Evolutionary conservation across 106 monocot genomes (phyloP).

Genomic region (Dioscorea zingiberensis): DNA sequence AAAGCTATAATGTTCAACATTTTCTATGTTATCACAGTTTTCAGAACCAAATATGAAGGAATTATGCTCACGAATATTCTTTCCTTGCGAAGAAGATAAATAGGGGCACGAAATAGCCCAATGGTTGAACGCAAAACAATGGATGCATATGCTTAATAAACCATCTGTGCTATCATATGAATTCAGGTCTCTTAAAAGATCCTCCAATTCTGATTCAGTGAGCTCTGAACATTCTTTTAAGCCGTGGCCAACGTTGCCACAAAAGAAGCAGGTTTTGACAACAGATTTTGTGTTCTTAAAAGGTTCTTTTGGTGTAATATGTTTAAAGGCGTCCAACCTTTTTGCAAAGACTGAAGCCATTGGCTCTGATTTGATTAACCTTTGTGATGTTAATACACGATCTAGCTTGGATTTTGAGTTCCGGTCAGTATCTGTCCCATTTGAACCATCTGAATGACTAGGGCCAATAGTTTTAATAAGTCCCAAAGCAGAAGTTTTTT

Average conservation of each 20-base stretch:
- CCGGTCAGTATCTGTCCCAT: constrained; percentile 4
- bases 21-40: background rate
- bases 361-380: constrained; percentile 26
- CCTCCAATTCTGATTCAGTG: constrained; percentile 5
- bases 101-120: constrained; percentile 32
- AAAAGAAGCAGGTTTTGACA: constrained; percentile 31
- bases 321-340: constrained; percentile 46
- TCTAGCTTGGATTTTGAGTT: constrained; percentile 27
- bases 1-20: background rate
- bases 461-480: background rate
- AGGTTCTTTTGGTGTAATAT: constrained; percentile 9
- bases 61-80: background rate
- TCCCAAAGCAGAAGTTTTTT: background rate
- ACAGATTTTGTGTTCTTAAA: background rate
- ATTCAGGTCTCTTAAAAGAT: constrained; percentile 12
- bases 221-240: constrained; percentile 21
- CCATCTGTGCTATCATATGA: constrained; percentile 5
- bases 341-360: constrained; percentile 50
- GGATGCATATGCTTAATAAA: constrained; percentile 23
- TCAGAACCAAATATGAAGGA: constrained; percentile 3
- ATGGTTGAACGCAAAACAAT: constrained; percentile 23
- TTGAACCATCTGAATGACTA: constrained; percentile 12
- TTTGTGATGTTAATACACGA: constrained; percentile 29
- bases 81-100: background rate
- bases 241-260: constrained; percentile 30